A percentile compares a stretch with the other conserved stretches of the same genome.
Conservation (phyloP, 2,329 filamentous ascomycete genomes). For the Colletotrichum plurivorum region DNA sequence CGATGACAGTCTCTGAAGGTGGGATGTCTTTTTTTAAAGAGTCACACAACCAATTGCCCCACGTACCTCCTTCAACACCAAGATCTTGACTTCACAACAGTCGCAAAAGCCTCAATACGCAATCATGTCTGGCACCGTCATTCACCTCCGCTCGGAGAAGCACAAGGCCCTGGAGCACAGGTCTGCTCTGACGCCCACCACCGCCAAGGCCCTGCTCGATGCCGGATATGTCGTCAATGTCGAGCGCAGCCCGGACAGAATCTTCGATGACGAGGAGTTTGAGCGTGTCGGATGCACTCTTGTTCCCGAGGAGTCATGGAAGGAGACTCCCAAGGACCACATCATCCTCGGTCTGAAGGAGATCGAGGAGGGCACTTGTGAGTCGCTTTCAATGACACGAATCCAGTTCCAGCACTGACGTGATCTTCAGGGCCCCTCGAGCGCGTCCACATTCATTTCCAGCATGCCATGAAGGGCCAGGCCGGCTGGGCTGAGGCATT, state of each 20-base stretch:
- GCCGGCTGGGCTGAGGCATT: conserved; percentile 84
- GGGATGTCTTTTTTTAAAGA: conserved; percentile 35
- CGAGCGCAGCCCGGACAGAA: conserved; percentile 74
- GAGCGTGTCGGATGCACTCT: conserved; percentile 74
- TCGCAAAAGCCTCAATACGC: conserved; percentile 7
- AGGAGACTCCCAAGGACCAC: conserved; percentile 75
- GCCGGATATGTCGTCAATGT: conserved; percentile 77
- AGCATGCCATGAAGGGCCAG: conserved; percentile 82
- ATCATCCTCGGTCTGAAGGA: conserved; percentile 86
- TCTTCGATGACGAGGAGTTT: conserved; percentile 75
- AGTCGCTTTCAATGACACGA: conserved; percentile 41
- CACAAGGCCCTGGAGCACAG: conserved; percentile 66
- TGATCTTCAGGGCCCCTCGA: conserved; percentile 70
- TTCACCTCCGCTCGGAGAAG: conserved; percentile 71
- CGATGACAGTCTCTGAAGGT: conserved; percentile 26
- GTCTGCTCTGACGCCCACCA: conserved; percentile 55
- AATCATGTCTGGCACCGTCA: conserved; percentile 43
- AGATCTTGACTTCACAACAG: no score
- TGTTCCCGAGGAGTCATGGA: conserved; percentile 77
- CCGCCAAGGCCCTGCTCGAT: conserved; percentile 73
- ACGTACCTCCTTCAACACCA: conserved; percentile 26
- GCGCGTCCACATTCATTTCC: conserved; percentile 81
- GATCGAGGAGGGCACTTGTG: conserved; percentile 78
- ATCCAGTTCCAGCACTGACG: neutral
- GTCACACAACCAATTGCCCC: conserved; percentile 32